Conservation (phyloP, 495 filamentous ascomycete species). For the Podospora pseudocomata region DNA sequence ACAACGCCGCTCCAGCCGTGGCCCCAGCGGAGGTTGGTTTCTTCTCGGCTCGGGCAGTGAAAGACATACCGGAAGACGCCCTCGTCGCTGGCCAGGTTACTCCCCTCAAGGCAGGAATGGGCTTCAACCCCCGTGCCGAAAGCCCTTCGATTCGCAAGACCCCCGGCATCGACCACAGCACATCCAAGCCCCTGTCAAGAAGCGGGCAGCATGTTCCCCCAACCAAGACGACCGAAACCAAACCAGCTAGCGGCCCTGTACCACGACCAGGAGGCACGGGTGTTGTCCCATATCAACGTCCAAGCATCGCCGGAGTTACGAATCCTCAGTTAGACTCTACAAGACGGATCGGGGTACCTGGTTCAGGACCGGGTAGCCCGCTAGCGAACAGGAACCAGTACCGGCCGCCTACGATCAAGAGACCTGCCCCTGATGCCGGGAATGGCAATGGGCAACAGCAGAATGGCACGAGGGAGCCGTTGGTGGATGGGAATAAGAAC, state of each 20-base stretch:
- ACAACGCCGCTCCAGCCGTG: slow-evolving; percentile 11
- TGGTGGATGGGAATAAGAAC: slow-evolving; percentile 42
- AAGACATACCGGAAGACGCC: slow-evolving; percentile 34
- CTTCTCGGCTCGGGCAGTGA: slow-evolving; percentile 70
- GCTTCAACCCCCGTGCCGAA: slow-evolving; percentile 78
- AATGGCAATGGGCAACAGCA: slow-evolving; percentile 9
- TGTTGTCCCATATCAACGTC: background rate
- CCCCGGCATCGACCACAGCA: slow-evolving; percentile 78
- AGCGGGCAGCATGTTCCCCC: slow-evolving; percentile 41
- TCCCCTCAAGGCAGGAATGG: slow-evolving; percentile 42
- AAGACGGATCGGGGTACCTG: slow-evolving; percentile 71
- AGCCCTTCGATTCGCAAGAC: slow-evolving; percentile 87
- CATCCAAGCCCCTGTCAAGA: slow-evolving; percentile 60
- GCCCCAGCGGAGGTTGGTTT: slow-evolving; percentile 45
- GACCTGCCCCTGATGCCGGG: slow-evolving; percentile 45
- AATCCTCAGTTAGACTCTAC: slow-evolving; percentile 68
- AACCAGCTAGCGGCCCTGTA: background rate
- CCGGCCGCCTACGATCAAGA: slow-evolving; percentile 49
- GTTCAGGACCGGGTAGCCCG: slow-evolving; percentile 45
- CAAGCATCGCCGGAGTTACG: slow-evolving; percentile 49
- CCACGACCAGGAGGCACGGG: background rate
- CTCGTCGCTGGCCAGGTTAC: slow-evolving; percentile 38
- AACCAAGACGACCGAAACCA: slow-evolving; percentile 17
- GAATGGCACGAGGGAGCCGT: slow-evolving; percentile 27
- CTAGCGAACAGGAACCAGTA: slow-evolving; percentile 57